These are phyloP conservation scores for Bacterosira constricta DNA, from an alignment of 108 stramenopile species.

Conservation along the genomic window DNA sequence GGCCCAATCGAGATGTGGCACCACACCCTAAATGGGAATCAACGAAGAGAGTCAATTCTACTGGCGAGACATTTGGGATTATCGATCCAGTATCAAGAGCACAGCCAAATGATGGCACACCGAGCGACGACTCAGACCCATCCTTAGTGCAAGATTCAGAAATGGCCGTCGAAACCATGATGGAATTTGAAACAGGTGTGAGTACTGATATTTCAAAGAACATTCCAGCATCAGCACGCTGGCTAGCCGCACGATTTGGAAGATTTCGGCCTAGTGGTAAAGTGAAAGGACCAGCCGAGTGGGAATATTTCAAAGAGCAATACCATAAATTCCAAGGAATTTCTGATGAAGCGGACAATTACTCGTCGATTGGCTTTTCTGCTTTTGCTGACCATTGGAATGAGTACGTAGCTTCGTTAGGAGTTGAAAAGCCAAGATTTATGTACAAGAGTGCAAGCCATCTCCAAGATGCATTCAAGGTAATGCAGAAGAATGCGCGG, in stretches of 20 bases:
- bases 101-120: too few species aligned
- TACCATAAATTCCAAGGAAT: too few species aligned
- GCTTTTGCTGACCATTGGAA: too few species aligned
- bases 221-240: background rate
- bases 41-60: background rate
- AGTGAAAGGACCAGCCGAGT: background rate
- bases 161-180: background rate
- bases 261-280: background rate
- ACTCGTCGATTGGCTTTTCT: too few species aligned
- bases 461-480: too few species aligned
- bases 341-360: too few species aligned
- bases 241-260: background rate
- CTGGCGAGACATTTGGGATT: slow-evolving; percentile 22
- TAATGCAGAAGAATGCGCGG: too few species aligned
- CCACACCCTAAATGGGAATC: slow-evolving; percentile 10
- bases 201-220: background rate
- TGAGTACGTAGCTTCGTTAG: too few species aligned
- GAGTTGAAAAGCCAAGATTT: too few species aligned
- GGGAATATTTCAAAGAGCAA: slow-evolving; percentile 5
- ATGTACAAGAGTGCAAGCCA: too few species aligned
- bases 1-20: background rate
- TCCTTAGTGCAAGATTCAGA: background rate
- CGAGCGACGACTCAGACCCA: background rate
- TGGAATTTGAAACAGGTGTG: background rate
- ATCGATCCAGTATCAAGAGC: background rate